Evolutionary conservation across 495 filamentous ascomycete species (phyloP).

Genomic region (Gamarada debralockiae): DNA sequence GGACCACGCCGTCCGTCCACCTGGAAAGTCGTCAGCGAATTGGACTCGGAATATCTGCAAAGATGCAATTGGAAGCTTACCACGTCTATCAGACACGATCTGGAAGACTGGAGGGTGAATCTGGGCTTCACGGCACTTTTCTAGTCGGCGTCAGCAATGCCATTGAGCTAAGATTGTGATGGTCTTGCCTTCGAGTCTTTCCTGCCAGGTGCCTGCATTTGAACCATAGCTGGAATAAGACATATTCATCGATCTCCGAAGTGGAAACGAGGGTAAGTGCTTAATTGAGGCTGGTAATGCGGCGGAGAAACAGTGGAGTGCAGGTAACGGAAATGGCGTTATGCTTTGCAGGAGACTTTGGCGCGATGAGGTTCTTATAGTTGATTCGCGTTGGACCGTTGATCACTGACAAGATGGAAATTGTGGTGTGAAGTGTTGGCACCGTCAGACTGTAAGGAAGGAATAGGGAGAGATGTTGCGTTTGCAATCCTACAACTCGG

Average conservation of each 20-base stretch:
- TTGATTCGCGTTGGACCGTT: neutral
- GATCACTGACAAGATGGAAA: neutral
- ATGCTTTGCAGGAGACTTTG: conserved; percentile 24
- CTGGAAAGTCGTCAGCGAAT: conserved; percentile 38
- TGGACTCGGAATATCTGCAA: conserved; percentile 4
- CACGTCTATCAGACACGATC: conserved; percentile 75
- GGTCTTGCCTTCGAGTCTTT: conserved; percentile 47
- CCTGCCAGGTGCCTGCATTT: conserved; percentile 39
- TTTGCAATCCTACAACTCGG: conserved; percentile 26
- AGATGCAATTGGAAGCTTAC: conserved; percentile 38
- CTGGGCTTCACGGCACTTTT: conserved; percentile 54
- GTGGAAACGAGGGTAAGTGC: neutral
- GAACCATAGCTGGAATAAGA: conserved; percentile 22
- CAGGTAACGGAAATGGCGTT: conserved; percentile 24
- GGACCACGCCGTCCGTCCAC: conserved; percentile 90
- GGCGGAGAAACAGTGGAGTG: conserved; percentile 19
- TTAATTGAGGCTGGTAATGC: conserved; percentile 15
- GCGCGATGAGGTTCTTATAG: conserved; percentile 25
- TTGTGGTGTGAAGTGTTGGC: conserved; percentile 20
- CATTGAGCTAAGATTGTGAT: neutral
- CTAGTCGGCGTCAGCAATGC: conserved; percentile 37
- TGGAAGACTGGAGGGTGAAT: conserved; percentile 58
- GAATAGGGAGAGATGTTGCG: conserved; percentile 15
- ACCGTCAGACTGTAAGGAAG: conserved; percentile 16
- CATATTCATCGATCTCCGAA: conserved; percentile 8